Evolutionary conservation across 768 basidiomycete genomes (phyloP), one percentile per base, ranked within the genome.

Genomic region (Termitomyces sp.): DNA sequence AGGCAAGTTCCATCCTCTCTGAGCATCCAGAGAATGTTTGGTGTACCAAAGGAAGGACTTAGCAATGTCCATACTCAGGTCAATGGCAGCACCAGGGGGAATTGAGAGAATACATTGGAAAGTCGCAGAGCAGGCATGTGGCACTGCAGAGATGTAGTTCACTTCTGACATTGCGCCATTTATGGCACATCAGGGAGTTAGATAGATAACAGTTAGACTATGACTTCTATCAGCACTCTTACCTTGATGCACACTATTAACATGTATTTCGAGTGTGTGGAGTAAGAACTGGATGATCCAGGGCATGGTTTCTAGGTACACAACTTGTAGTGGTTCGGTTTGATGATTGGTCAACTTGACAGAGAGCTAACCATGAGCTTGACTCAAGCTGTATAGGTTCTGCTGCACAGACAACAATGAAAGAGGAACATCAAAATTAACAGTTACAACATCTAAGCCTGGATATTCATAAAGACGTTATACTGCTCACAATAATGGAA

Each of bases 291-390:
- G 88, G 37, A 98, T 77, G 65, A 94, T 86, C 86, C 94, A 96
- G 4, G 96, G 97, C 80, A 95, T 87, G 1, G 89, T 90, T 72
- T 98, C 97, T 44, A 94, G 80, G 70, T 95, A 97, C 9, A 87
- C 69, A 0, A 87, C 77, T 20, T 74, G 69, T 22, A 84, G 62
- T 1, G 76, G 61, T 5, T 71, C 66, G n/a, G 72, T 61, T 39
- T 73, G 74, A 59, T 83, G 77, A 65, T 96, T 97, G 6, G 67
- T 76, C 52, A 98, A 69, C 24, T 78, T 74, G 13, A 95, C 70
- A 43, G 79, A 79, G 20, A 99, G 84, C 16, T 81, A 76, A 4
- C 93, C 94, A 46, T 79, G 81, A 10, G 86, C 87, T 68, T 95
- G 94, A 53, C 82, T 86, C 13, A 84, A 78, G 20, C 92, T 89